These are phyloP conservation scores for Mycena alexandri DNA, from an alignment of 768 basidiomycete species.

Conservation along the genomic window DNA sequence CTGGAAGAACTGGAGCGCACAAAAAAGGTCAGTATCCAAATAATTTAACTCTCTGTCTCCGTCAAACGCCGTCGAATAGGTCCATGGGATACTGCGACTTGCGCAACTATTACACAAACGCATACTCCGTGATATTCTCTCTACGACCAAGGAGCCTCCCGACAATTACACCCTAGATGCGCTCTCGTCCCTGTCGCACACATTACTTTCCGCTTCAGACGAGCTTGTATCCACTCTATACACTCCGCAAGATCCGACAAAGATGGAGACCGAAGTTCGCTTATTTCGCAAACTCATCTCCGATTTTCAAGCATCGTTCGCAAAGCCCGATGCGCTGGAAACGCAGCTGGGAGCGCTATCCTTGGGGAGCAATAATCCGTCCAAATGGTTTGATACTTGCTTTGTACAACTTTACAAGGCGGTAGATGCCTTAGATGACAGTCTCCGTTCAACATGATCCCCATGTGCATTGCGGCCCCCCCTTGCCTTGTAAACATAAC, in stretches of 20 bases:
- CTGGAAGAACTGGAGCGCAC: conserved; percentile 66
- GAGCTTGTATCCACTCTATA: conserved; percentile 78
- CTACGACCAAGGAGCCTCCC: conserved; percentile 43
- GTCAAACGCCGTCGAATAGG: conserved; percentile 52
- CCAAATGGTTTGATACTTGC: conserved; percentile 76
- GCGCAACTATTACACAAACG: conserved; percentile 74
- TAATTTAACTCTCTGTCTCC: neutral
- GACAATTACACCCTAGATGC: conserved; percentile 57
- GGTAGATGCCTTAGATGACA: conserved; percentile 45
- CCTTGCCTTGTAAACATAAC: conserved; percentile 26
- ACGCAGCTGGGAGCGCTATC: conserved; percentile 47
- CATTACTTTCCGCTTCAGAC: conserved; percentile 68
- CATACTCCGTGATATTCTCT: conserved; percentile 64
- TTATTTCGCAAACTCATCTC: conserved; percentile 53
- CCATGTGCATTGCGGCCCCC: conserved; percentile 26
- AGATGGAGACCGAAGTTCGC: conserved; percentile 55
- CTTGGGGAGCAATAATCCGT: conserved; percentile 50
- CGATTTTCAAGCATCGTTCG: conserved; percentile 50
- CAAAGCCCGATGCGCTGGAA: conserved; percentile 42
- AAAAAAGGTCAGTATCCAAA: conserved; percentile 62
- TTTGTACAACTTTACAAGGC: conserved; percentile 71
- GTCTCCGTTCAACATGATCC: conserved; percentile 41
- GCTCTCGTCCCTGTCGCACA: conserved; percentile 63
- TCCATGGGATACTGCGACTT: conserved; percentile 71
- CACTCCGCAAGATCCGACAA: conserved; percentile 65